Percentiles rank a stretch among this genome's conserved stretches.
Conservation (phyloP, 306 rosid species). For the Prunus fruticosa region DNA sequence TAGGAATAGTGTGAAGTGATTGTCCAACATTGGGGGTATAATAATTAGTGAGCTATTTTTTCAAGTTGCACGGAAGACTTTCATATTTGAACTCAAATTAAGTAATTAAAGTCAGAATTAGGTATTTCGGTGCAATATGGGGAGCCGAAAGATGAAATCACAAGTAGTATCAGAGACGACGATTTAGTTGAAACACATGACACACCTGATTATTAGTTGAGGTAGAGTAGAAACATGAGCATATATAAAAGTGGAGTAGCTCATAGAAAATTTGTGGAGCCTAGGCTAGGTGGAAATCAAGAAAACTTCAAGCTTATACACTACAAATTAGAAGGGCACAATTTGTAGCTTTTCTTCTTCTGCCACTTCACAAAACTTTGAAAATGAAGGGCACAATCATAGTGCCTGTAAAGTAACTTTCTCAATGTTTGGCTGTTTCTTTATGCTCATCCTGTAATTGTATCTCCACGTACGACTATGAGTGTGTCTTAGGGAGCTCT, state of each 20-base stretch:
- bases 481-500: conserved; percentile 8
- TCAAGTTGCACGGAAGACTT: not conserved
- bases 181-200: not conserved
- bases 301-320: not conserved
- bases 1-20: not conserved
- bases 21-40: not conserved
- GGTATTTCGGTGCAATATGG: not conserved
- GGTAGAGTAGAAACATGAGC: not conserved
- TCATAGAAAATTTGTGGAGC: not conserved
- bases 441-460: not conserved
- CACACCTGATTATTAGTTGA: not conserved
- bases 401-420: not conserved
- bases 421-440: conserved; percentile 4
- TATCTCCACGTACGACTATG: conserved; percentile 1
- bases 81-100: not conserved
- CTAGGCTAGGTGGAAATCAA: not conserved
- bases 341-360: not conserved
- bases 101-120: not conserved
- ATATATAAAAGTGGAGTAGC: not conserved
- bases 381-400: not conserved
- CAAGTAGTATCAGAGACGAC: not conserved
- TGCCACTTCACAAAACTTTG: not conserved
- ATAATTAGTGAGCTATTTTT: not conserved
- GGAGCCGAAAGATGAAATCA: not conserved
- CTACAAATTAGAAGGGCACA: too few relatives aligned